A percentile compares a stretch with the other conserved stretches of the same genome.
phyloP scores from a whole-genome alignment of 2,329 filamentous ascomycete genomes.

The Aspergillus sp. region DNA sequence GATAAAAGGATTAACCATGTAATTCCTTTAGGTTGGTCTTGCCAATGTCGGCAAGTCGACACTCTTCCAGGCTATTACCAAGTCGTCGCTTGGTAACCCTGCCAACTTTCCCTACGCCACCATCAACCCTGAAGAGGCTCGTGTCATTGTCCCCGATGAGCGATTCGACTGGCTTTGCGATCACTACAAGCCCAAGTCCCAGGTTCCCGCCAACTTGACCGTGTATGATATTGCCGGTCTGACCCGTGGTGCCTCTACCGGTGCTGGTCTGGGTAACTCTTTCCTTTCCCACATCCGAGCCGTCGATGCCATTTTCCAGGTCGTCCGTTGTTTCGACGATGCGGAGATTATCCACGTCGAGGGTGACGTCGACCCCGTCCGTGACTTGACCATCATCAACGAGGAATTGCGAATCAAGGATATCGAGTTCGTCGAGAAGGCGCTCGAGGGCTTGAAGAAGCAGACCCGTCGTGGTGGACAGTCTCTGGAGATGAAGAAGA shows the following conservation, averaged over 20 bases:
- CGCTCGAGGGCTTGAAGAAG: slow-evolving; percentile 85
- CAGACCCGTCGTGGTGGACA: slow-evolving; percentile 92
- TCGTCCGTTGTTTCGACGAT: slow-evolving; percentile 96
- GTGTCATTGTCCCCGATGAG: slow-evolving; percentile 88
- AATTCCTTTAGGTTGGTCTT: slow-evolving; percentile 71
- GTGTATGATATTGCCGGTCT: slow-evolving; percentile 98
- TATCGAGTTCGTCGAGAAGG: slow-evolving; percentile 97
- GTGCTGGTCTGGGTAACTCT: slow-evolving; percentile 93
- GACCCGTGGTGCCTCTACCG: slow-evolving; percentile 91
- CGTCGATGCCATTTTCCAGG: slow-evolving; percentile 96
- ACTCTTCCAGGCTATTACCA: slow-evolving; percentile 98
- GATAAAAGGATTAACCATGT: slow-evolving; percentile 3
- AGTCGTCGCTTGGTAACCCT: slow-evolving; percentile 93
- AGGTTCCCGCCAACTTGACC: slow-evolving; percentile 94
- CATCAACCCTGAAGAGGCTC: slow-evolving; percentile 73
- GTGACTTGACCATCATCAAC: slow-evolving; percentile 93
- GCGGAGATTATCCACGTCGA: slow-evolving; percentile 99
- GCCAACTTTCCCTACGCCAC: slow-evolving; percentile 99
- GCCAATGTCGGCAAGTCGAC: slow-evolving; percentile 99
- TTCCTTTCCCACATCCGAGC: slow-evolving; percentile 99
- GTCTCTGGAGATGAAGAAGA: slow-evolving; percentile 95
- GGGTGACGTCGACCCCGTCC: slow-evolving; percentile 91
- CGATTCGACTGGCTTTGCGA: slow-evolving; percentile 93
- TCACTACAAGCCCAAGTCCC: slow-evolving; percentile 96
- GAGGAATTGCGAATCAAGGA: slow-evolving; percentile 97